Base-by-base conservation (phyloP, 768 basidiomycete genomes). In the Mrakia frigida region DNA sequence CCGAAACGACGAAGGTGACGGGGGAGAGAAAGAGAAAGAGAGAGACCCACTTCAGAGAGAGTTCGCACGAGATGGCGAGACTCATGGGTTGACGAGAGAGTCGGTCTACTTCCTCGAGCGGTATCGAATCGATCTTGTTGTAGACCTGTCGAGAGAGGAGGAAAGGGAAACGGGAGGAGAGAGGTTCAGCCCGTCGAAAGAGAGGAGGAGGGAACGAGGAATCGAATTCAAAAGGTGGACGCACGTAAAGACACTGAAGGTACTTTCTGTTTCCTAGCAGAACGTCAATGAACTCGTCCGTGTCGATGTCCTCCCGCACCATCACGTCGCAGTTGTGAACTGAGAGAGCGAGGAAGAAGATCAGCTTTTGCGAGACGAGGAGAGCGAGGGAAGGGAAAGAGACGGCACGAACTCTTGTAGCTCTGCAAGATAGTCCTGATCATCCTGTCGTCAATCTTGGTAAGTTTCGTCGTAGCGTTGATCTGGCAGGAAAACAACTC, bases 211-310 rank as follows among this genome's bases (percentile, higher is more conserved):
- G 39, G 5, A 28, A 73, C 9, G 18, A n/a, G n/a, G n/a, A n/a
- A n/a, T n/a, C n/a, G n/a, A n/a, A n/a, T n/a, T 7, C 56, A n/a
- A 33, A 31, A 60, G 21, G 41, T 2, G 33, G 41, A 74, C 77
- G 43, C 73, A 76, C 77, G 78, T 83, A 98, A 61, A 98, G 87
- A 82, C 94, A 96, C 25, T 93, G 93, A 3, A 97, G 87, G 81
- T 98, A 98, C 87, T 98, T 98, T 92, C 92, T 92, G 70, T 71
- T 80, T 89, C 94, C 97, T 71, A 99, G 92, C 33, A 99, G 87
- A n/a, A 98, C 93, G 82, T 99, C 97, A 79, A 99, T 96, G 81
- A 99, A 97, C 37, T 78, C 67, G 31, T 78, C 77, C 31, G 52
- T 67, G 59, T 78, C 77, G 80, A 97, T 94, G 84, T 99, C 96